Percentiles rank a stretch among this genome's conserved stretches.
phyloP scores from a whole-genome alignment of 352 stramenopile genomes.

The Blastocystis sp. region DNA sequence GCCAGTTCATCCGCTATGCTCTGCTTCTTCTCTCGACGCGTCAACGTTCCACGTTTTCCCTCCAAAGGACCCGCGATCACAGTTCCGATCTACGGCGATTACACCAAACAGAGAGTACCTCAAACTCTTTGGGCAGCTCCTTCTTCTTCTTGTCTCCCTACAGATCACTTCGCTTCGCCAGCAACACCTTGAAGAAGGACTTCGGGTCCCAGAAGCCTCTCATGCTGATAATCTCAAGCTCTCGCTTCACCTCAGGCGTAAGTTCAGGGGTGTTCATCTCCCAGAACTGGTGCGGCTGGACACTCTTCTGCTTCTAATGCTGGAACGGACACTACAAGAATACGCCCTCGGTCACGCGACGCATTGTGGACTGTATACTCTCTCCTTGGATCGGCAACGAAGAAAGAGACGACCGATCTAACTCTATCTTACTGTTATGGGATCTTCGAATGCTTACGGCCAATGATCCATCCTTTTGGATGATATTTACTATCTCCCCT shows the following conservation, averaged over 20 bases:
- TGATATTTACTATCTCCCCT: neutral
- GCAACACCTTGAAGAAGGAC: constrained; percentile 56
- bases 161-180: neutral
- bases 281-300: neutral
- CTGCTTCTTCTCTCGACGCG: constrained; percentile 1
- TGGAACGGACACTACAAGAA: neutral
- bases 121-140: constrained; percentile 7
- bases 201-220: constrained; percentile 33
- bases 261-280: constrained; percentile 44
- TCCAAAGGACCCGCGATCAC: neutral
- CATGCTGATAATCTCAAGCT: constrained; percentile 59
- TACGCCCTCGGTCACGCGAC: neutral
- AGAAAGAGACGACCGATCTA: neutral
- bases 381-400: neutral
- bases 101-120: neutral
- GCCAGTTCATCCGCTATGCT: neutral
- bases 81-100: neutral
- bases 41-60: neutral
- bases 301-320: neutral
- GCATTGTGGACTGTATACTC: neutral
- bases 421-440: neutral
- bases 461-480: neutral
- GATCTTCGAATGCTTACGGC: neutral
- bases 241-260: constrained; percentile 52
- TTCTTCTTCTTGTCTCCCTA: constrained; percentile 1